Base-by-base conservation (phyloP, 2,329 filamentous ascomycete genomes). In the Eutypa lata region DNA sequence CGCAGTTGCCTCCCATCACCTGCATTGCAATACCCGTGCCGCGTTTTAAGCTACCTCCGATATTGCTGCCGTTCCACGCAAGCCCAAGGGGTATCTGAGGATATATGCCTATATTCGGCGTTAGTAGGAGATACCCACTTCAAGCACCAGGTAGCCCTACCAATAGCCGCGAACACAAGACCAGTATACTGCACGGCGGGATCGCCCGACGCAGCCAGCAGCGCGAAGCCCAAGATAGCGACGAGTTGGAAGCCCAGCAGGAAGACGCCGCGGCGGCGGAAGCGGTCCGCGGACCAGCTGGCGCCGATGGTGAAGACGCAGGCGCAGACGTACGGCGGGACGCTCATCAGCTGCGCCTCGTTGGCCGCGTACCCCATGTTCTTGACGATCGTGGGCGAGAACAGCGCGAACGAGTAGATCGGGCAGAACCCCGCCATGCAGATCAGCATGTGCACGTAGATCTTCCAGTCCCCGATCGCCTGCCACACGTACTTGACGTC, bases 61-160 rank as follows among this genome's bases (percentile, higher is more conserved):
- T 80, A 59, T 83, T 83, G 65, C 80, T 81, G n/a, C 76, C 76
- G 52, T 82, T 82, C 81, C 80, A 84, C 26, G 80, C 78, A 51
- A 83, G 73, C 42, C 76, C 77, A 31, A 81, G 73, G 7, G 81
- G 79, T 3, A 82, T 77, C 56, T 80, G 78, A 33, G 79, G 76
- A 65, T 83, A 83, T 58, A 78, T 76, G 8, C 74, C 58, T 61
- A 33, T 47, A 21, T 44, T 7, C 21, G 5, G 22, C 13, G 37
- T 43, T 8, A 47, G 24, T 16, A n/a, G 3, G 10, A 31, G 10
- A 31, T 31, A 31, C 26, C 26, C 26, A 5, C 26, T 7, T 13
- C 16, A n/a, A 35, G 16, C n/a, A 38, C 55, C n/a, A n/a, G n/a
- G n/a, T n/a, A n/a, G n/a, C n/a, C n/a, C 44, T 51, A 51, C 64